phyloP scores from a whole-genome alignment of 768 basidiomycete genomes.

The Lyophyllum shimeji region DNA sequence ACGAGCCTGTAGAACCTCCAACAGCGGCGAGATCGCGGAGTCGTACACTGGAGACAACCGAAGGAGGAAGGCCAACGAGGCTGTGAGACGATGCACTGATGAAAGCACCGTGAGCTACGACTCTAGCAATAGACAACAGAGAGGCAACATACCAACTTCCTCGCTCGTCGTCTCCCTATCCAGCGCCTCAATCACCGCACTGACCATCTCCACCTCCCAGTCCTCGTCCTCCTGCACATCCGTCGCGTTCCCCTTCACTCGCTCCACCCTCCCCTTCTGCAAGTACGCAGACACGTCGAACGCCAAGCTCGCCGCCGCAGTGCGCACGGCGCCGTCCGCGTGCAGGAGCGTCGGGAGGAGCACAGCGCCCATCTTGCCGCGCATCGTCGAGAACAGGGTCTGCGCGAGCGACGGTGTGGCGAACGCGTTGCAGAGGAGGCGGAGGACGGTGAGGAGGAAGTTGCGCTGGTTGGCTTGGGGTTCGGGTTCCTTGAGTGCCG shows the following conservation, averaged over 20 bases:
- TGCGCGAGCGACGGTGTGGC: constrained; percentile 47
- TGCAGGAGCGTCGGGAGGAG: constrained; percentile 71
- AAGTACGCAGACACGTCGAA: constrained; percentile 73
- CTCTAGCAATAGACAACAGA: constrained; percentile 1
- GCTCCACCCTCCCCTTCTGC: constrained; percentile 59
- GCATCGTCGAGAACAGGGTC: constrained; percentile 31
- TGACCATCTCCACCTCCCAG: constrained; percentile 84
- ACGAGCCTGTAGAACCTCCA: constrained; percentile 70
- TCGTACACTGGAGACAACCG: constrained; percentile 73
- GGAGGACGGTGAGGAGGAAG: constrained; percentile 63
- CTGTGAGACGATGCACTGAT: constrained; percentile 81
- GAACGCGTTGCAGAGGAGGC: constrained; percentile 70
- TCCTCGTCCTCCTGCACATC: constrained; percentile 63
- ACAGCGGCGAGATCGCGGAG: constrained; percentile 48
- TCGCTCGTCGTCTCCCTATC: constrained; percentile 68
- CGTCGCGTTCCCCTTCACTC: constrained; percentile 27
- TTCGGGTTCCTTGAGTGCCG: background rate
- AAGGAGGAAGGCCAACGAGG: constrained; percentile 74
- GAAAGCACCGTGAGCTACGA: background rate
- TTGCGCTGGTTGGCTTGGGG: constrained; percentile 39
- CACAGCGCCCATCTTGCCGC: constrained; percentile 44
- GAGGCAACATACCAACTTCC: constrained; percentile 67
- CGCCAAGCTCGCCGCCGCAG: constrained; percentile 78
- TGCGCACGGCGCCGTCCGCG: constrained; percentile 64
- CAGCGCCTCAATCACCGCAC: constrained; percentile 81